Conservation (phyloP, 2,329 filamentous ascomycete genomes). For the Aspergillus aculeatinus region DNA sequence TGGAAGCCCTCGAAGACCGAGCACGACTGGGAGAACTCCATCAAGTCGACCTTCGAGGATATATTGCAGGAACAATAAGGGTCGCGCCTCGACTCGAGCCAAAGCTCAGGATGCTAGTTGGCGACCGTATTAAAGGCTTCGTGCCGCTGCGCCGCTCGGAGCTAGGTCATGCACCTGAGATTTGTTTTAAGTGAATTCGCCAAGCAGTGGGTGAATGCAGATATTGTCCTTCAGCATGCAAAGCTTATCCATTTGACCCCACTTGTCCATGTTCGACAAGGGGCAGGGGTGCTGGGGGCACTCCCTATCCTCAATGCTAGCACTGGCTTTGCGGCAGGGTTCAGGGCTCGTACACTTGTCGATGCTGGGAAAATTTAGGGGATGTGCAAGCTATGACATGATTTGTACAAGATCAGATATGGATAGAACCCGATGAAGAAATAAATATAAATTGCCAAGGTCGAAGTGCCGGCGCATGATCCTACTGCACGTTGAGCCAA, state of each 20-base stretch:
- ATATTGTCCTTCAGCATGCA: no score
- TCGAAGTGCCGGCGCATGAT: background rate
- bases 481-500: background rate
- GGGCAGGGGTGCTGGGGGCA: background rate
- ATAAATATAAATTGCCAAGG: no score
- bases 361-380: background rate
- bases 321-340: background rate
- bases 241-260: background rate
- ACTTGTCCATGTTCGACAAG: background rate
- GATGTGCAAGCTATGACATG: background rate
- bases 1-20: no score
- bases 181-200: no score
- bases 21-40: background rate
- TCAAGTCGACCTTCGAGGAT: background rate
- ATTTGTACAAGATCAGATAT: background rate
- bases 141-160: background rate
- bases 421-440: background rate
- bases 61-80: background rate
- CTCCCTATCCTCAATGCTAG: background rate
- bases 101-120: background rate
- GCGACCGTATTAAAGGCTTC: background rate
- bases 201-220: no score
- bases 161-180: no score
- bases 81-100: background rate
- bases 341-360: background rate